These are phyloP conservation scores for Cytospora chrysosperma DNA, from an alignment of 2,329 filamentous ascomycete species.

Conservation along the genomic window DNA sequence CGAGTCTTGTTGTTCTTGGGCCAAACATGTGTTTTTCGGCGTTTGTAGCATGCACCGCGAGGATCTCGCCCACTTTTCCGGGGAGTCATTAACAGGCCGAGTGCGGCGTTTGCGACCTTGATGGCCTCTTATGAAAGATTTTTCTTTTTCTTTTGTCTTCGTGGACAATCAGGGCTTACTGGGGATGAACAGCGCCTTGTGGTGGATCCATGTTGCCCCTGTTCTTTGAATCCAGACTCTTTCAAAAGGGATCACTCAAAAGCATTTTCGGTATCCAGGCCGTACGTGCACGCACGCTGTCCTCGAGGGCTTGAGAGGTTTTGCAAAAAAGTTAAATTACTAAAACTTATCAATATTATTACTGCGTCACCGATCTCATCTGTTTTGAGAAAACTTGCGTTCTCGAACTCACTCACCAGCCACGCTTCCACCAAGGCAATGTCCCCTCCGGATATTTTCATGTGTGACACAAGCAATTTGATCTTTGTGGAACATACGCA, in stretches of 20 bases:
- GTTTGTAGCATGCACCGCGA: no score
- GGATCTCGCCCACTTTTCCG: no score
- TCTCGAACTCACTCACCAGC: background rate
- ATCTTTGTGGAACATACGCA: no score
- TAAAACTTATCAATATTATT: background rate
- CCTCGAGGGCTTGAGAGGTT: background rate
- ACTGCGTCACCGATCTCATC: background rate
- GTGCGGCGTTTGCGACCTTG: background rate
- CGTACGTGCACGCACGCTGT: background rate
- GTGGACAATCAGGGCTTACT: background rate
- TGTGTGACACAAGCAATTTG: background rate
- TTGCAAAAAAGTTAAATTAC: background rate
- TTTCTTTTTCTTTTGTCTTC: background rate
- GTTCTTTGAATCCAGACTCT: background rate
- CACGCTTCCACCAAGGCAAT: background rate
- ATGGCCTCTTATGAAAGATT: background rate
- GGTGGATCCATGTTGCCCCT: background rate
- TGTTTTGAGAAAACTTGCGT: background rate
- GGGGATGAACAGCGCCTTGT: background rate
- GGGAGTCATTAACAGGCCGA: no score
- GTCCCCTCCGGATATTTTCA: background rate
- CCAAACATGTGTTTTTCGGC: background rate
- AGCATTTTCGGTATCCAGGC: background rate
- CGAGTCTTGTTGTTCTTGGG: background rate
- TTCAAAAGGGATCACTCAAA: background rate